Percentiles rank a stretch among this genome's conserved stretches.
phyloP scores from a whole-genome alignment of 2,329 filamentous ascomycete species.

The Colletotrichum sp. region DNA sequence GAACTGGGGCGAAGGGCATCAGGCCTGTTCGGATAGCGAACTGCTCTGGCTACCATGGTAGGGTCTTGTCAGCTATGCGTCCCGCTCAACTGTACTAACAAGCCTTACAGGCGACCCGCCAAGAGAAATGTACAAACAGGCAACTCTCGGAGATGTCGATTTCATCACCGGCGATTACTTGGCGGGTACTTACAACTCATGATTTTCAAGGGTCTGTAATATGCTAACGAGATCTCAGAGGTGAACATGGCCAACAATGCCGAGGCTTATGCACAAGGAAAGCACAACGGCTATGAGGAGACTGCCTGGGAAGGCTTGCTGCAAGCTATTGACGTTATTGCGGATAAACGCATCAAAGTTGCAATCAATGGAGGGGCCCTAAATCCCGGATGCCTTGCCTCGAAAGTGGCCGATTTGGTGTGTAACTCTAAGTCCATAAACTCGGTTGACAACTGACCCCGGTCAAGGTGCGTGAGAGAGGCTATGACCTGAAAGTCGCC shows the following conservation, averaged over 20 bases:
- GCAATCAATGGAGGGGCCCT: neutral
- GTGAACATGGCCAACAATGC: neutral
- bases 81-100: neutral
- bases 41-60: neutral
- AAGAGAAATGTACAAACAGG: neutral
- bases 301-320: neutral
- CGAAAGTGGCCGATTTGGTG: neutral
- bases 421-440: neutral
- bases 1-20: fast-evolving
- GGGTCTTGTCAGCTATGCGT: neutral
- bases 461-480: neutral
- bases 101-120: neutral
- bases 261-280: neutral
- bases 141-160: neutral
- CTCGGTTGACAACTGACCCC: neutral
- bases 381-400: neutral
- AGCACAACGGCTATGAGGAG: neutral
- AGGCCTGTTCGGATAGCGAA: neutral
- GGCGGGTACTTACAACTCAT: neutral
- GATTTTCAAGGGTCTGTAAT: neutral
- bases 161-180: neutral
- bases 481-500: neutral
- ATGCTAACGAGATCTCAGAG: neutral
- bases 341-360: neutral
- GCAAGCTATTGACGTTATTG: neutral